phyloP scores from a whole-genome alignment of 345 rosid species.

The Nasturtium officinale region DNA sequence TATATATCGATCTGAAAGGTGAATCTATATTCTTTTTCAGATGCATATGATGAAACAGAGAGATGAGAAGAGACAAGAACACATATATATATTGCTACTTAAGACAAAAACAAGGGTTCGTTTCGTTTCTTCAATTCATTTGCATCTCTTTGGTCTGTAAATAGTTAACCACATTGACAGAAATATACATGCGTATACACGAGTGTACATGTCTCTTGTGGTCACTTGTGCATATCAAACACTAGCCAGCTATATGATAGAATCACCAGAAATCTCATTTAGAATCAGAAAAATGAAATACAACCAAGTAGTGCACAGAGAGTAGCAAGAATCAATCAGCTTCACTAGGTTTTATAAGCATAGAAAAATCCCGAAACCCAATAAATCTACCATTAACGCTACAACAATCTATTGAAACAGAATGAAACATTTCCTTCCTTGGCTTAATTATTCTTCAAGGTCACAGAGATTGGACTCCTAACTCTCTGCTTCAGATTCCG shows the following conservation, averaged over 20 bases:
- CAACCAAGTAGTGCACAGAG: background rate
- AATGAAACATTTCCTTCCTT: background rate
- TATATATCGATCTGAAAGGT: background rate
- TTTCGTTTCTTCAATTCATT: background rate
- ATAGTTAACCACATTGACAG: background rate
- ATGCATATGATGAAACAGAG: slow-evolving; percentile 25
- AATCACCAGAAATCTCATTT: slow-evolving; percentile 12
- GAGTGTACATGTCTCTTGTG: background rate
- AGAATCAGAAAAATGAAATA: slow-evolving; percentile 15
- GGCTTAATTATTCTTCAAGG: slow-evolving; percentile 53
- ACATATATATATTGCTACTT: background rate
- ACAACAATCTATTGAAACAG: slow-evolving; percentile 15
- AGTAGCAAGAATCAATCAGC: slow-evolving; percentile 29
- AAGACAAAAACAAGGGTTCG: background rate
- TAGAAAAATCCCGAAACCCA: slow-evolving; percentile 15
- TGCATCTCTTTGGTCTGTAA: slow-evolving; percentile 18
- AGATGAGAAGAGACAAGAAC: slow-evolving; percentile 28
- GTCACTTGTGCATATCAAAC: slow-evolving; percentile 31
- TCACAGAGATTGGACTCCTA: slow-evolving; percentile 84
- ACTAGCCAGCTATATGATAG: slow-evolving; percentile 7
- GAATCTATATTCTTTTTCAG: background rate
- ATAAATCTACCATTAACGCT: slow-evolving; percentile 24
- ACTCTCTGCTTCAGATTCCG: slow-evolving; percentile 54
- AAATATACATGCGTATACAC: background rate
- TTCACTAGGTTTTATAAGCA: slow-evolving; percentile 22